These are phyloP conservation scores for Apiotrichum laibachii DNA, from an alignment of 1,284 basidiomycete genomes.

Conservation along the genomic window DNA sequence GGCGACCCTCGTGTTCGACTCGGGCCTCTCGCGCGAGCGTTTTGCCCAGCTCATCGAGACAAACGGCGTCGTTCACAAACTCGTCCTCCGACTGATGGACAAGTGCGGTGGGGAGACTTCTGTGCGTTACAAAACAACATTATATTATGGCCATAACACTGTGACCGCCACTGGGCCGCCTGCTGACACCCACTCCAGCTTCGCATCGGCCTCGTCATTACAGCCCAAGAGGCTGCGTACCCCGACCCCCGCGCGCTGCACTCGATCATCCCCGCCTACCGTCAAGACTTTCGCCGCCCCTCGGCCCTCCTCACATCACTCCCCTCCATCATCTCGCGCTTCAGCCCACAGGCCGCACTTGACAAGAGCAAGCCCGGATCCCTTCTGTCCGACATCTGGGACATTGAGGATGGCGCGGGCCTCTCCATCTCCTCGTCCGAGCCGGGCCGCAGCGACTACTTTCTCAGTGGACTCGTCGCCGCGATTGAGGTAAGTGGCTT, in stretches of 20 bases:
- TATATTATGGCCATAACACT: not conserved
- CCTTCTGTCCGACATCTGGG: slow-evolving; percentile 22
- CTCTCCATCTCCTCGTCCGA: slow-evolving; percentile 21
- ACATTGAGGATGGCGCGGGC: slow-evolving; percentile 22
- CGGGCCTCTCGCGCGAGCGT: slow-evolving; percentile 32
- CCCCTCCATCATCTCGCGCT: slow-evolving; percentile 25
- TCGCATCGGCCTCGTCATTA: slow-evolving; percentile 23
- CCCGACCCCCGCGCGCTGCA: slow-evolving; percentile 19
- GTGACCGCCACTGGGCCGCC: not conserved
- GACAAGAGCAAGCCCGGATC: slow-evolving; percentile 8
- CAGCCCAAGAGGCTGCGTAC: slow-evolving; percentile 21
- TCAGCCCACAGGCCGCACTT: slow-evolving; percentile 17
- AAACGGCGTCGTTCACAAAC: slow-evolving; percentile 41
- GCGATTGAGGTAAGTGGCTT: slow-evolving; percentile 25
- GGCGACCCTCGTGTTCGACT: slow-evolving; percentile 42
- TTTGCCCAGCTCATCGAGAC: slow-evolving; percentile 38
- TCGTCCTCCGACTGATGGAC: slow-evolving; percentile 45
- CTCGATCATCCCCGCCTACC: slow-evolving; percentile 17
- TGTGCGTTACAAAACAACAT: slow-evolving; percentile 22
- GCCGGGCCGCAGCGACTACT: slow-evolving; percentile 22
- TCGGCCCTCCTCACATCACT: slow-evolving; percentile 39
- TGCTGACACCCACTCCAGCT: slow-evolving; percentile 10
- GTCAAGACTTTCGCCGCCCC: slow-evolving; percentile 30
- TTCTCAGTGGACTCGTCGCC: slow-evolving; percentile 20
- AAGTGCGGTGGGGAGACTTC: slow-evolving; percentile 38